phyloP scores from a whole-genome alignment of 192 early-diverging fungal species.

The Coemansia sp. region DNA sequence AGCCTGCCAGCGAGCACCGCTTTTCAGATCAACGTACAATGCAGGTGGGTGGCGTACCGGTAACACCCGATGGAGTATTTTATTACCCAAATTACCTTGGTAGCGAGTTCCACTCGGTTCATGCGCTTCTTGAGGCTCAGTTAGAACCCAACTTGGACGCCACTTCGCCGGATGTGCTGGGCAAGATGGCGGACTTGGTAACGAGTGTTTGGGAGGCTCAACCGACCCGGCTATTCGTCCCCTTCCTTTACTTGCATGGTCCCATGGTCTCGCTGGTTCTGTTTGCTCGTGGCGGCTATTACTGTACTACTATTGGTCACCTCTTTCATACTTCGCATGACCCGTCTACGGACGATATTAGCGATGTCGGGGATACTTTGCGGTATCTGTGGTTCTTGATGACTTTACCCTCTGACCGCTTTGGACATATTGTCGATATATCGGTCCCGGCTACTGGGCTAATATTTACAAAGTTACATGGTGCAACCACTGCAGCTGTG shows the following conservation, averaged over 20 bases:
- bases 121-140: conserved; percentile 1
- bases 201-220: conserved; percentile 10
- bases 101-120: not conserved
- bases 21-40: not conserved
- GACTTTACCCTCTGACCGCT: conserved; percentile 1
- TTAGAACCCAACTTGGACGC: not conserved
- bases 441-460: not conserved
- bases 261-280: not conserved
- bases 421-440: conserved; percentile 4
- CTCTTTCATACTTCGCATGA: not conserved
- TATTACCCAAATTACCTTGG: not conserved
- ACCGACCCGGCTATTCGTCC: conserved; percentile 10
- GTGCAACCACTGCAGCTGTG: not conserved
- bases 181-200: conserved; percentile 10
- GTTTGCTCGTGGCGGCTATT: conserved; percentile 11
- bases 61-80: conserved; percentile 1
- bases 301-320: not conserved
- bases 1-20: not conserved
- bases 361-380: not conserved
- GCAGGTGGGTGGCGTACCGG: not conserved
- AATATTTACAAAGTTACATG: not conserved
- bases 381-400: not conserved
- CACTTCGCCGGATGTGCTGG: not conserved
- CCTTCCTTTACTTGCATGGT: conserved; percentile 11
- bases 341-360: not conserved